Percentiles rank a stretch among this genome's conserved stretches.
Evolutionary conservation across 768 basidiomycete species (phyloP).

Genomic region (Mycena galericulata): DNA sequence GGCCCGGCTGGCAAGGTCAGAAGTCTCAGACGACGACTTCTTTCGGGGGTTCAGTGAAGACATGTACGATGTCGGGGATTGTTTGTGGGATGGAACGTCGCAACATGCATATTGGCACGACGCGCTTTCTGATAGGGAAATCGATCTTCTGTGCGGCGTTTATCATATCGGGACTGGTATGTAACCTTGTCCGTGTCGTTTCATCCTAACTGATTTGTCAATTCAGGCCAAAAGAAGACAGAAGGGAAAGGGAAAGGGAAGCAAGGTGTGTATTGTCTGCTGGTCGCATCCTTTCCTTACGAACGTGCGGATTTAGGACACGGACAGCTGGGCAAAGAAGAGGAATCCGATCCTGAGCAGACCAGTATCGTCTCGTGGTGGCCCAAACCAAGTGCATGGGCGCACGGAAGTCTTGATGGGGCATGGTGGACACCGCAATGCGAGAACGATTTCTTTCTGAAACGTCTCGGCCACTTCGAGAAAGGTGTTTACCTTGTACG

Average conservation of each 20-base stretch:
- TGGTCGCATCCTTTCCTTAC: neutral
- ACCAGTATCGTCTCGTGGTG: neutral
- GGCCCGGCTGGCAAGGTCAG: neutral
- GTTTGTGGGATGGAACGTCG: slow-evolving; percentile 12
- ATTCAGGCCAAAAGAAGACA: neutral
- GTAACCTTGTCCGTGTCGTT: neutral
- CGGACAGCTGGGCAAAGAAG: neutral
- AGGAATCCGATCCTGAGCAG: neutral
- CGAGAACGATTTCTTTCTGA: neutral
- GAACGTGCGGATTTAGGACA: neutral
- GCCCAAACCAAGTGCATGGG: slow-evolving; percentile 5
- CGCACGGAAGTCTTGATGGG: slow-evolving; percentile 1
- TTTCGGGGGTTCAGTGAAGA: neutral
- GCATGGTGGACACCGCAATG: slow-evolving; percentile 5
- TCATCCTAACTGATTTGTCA: neutral
- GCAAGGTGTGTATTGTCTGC: neutral
- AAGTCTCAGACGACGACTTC: neutral
- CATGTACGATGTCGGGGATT: neutral
- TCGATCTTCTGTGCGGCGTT: slow-evolving; percentile 5
- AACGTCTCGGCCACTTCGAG: neutral
- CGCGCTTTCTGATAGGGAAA: neutral
- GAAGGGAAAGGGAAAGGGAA: neutral
- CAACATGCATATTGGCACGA: neutral
- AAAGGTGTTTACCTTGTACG: neutral
- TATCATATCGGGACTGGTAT: slow-evolving; percentile 9